Conservation (phyloP, 2,329 filamentous ascomycete genomes). For the Ilyonectria robusta region DNA sequence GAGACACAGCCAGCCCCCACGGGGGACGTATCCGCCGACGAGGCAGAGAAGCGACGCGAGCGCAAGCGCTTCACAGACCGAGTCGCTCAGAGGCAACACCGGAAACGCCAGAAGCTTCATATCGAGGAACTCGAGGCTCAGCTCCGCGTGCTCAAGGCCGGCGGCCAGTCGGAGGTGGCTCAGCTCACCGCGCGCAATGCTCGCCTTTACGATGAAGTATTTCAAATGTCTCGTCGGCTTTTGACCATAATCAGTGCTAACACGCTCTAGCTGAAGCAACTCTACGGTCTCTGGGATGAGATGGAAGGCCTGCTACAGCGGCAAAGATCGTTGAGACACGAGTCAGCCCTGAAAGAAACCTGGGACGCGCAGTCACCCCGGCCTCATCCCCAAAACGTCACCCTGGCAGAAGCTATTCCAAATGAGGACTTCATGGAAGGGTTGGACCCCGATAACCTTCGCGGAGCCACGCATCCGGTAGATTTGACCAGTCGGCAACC, state of each 20-base stretch:
- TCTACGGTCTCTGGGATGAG: slow-evolving; percentile 22
- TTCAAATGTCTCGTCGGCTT: background rate
- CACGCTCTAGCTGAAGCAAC: slow-evolving; percentile 3
- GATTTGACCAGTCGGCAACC: too few species aligned
- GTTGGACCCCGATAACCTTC: background rate
- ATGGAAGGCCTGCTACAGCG: slow-evolving; percentile 20
- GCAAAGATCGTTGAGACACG: slow-evolving; percentile 11
- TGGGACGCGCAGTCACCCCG: background rate
- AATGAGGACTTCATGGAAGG: background rate
- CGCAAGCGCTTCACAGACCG: slow-evolving; percentile 27
- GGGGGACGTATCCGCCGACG: background rate
- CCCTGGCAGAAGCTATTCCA: background rate
- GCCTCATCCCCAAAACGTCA: background rate
- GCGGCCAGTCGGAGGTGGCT: slow-evolving; percentile 1
- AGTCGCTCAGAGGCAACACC: slow-evolving; percentile 23
- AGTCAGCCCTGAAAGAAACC: background rate
- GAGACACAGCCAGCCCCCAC: background rate
- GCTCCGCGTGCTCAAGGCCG: slow-evolving; percentile 14
- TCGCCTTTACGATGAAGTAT: slow-evolving; percentile 18
- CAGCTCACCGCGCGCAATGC: slow-evolving; percentile 22
- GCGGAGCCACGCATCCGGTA: too few species aligned
- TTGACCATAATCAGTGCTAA: background rate
- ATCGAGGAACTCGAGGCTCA: slow-evolving; percentile 25
- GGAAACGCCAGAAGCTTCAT: slow-evolving; percentile 27
- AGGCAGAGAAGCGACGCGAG: slow-evolving; percentile 5